Base-by-base conservation (phyloP, 2,329 filamentous ascomycete species). In the Sporothrix sp. region DNA sequence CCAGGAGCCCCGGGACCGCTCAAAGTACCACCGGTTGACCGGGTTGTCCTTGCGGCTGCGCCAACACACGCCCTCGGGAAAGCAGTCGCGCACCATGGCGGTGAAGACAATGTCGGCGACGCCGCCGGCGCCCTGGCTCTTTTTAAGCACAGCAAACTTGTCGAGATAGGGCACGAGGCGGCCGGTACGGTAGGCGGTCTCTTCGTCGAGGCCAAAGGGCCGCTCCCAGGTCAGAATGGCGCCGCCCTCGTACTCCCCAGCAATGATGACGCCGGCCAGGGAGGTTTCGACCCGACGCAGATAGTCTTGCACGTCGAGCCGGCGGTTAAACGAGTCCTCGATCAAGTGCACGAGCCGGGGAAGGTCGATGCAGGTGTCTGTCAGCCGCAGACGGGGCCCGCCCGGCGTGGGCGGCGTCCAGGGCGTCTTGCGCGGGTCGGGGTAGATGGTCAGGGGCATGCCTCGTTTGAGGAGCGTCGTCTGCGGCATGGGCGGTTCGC, bases 11-110 rank as follows among this genome's bases (percentile, higher is more conserved):
- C 78, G 71, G 2, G 87, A 87, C 43, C 93, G 76, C 68, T 98
- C 93, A 68, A 97, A 96, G 65, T 98, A 98, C 93, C 93, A 98
- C 64, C 96, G 96, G 63, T 98, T 98, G 4, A 98, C 93, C 0
- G 90, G 91, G 62, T 98, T 97, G 63, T 90, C 81, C 61, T 84
- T 85, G 47, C 93, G 75, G 63, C 87, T 94, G 51, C 90, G 76
- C 93, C 93, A 98, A 62, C 90, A 94, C 2, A 97, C 86, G 1
- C 93, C 93, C 2, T 79, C 68, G 0, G 90, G 90, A 58, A 97
- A 94, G 60, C 90, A 95, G 18, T 84, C 81, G 25, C 86, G 78
- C 5, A 95, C 87, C 86, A 98, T 95, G 30, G 89, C 84, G 56
- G 94, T 95, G 69, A 97, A 98, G 7, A 98, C 85, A 35, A 97